Conservation (phyloP, 139 green algal species). For the Chlamydomonas urium region DNA sequence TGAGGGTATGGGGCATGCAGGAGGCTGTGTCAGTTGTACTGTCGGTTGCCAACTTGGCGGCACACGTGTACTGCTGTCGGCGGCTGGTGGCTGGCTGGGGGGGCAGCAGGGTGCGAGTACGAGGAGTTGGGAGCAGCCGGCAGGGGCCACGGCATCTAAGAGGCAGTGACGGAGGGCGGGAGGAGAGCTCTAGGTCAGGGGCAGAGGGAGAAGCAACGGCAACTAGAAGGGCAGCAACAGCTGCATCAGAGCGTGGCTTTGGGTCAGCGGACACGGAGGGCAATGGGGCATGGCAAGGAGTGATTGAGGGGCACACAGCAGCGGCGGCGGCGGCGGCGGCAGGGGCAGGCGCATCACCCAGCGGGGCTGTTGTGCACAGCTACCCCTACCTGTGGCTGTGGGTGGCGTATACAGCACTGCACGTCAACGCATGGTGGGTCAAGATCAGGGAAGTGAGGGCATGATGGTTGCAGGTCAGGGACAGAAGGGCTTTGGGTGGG, state of each 20-base stretch:
- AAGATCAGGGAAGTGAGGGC: background rate
- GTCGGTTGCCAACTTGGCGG: slow-evolving; percentile 72
- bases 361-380: background rate
- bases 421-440: slow-evolving; percentile 60
- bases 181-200: background rate
- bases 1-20: no score
- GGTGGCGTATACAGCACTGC: slow-evolving; percentile 46
- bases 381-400: slow-evolving; percentile 59
- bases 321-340: no score
- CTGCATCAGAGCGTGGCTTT: background rate
- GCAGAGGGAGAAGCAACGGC: background rate
- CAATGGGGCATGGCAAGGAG: background rate
- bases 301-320: no score
- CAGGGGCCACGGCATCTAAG: background rate
- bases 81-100: background rate
- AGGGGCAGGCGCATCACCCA: no score
- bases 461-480: no score
- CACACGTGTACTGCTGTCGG: slow-evolving; percentile 43
- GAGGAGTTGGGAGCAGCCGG: background rate
- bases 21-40: slow-evolving; percentile 66
- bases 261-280: background rate
- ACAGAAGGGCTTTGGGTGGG: no score
- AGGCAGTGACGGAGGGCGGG: background rate
- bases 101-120: background rate
- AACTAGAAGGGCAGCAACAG: background rate